These are phyloP conservation scores for Blastocystis sp. DNA, from an alignment of 352 stramenopile species.

Conservation along the genomic window DNA sequence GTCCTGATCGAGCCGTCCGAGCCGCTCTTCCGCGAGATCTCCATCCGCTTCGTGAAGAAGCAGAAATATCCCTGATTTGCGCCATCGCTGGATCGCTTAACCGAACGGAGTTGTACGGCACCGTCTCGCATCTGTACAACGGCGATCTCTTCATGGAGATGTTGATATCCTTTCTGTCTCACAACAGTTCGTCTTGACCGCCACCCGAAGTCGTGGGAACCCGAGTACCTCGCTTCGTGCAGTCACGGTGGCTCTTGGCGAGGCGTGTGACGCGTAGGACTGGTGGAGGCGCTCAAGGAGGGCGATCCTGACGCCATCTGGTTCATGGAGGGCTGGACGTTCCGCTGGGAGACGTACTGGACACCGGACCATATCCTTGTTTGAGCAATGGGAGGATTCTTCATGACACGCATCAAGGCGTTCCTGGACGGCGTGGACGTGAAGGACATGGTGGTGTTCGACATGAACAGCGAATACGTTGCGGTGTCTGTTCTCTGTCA, in stretches of 20 bases:
- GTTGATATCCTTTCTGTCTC: constrained; percentile 69
- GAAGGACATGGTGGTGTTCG: constrained; percentile 82
- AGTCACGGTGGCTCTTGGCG: background rate
- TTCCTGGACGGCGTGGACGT: constrained; percentile 78
- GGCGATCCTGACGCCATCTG: constrained; percentile 82
- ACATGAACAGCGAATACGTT: constrained; percentile 80
- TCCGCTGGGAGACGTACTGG: constrained; percentile 82
- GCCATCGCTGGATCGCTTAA: background rate
- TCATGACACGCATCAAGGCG: background rate
- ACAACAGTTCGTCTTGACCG: background rate
- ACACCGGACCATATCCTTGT: constrained; percentile 79
- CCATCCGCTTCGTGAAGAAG: constrained; percentile 50
- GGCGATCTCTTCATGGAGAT: constrained; percentile 77
- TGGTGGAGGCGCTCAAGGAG: constrained; percentile 76
- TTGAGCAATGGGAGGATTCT: background rate
- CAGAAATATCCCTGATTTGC: constrained; percentile 46
- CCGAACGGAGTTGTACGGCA: background rate
- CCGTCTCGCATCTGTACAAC: constrained; percentile 68
- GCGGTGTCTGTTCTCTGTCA: background rate
- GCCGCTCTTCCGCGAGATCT: constrained; percentile 57
- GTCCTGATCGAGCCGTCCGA: constrained; percentile 67
- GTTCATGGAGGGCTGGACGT: constrained; percentile 85
- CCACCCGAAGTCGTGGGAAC: constrained; percentile 61
- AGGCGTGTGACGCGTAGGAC: background rate
- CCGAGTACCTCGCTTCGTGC: constrained; percentile 50